Percentiles rank a stretch among this genome's conserved stretches.
These are phyloP conservation scores for Isoetes engelmannii DNA, from an alignment of 83 land plant genomes.

Conservation along the genomic window DNA sequence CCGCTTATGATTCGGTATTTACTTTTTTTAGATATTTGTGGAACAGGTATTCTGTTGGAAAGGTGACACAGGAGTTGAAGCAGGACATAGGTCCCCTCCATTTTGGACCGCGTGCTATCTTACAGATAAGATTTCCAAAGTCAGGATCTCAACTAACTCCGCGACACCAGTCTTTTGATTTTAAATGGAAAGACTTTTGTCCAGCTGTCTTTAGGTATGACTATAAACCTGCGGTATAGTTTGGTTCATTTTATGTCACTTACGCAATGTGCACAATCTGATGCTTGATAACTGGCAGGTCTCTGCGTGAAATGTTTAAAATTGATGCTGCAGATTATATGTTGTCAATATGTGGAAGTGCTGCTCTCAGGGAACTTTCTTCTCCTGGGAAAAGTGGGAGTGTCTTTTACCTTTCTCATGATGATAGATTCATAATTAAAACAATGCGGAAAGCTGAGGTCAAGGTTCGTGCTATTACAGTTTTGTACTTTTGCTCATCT, in stretches of 20 bases:
- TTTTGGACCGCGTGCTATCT: slow-evolving; percentile 17
- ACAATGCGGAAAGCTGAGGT: slow-evolving; percentile 75
- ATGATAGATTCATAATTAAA: slow-evolving; percentile 76
- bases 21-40: neutral
- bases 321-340: slow-evolving; percentile 77
- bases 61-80: neutral
- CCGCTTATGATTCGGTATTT: neutral
- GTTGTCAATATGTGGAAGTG: slow-evolving; percentile 76
- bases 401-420: slow-evolving; percentile 67
- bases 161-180: slow-evolving; percentile 18
- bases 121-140: slow-evolving; percentile 19
- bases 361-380: slow-evolving; percentile 63
- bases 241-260: too few species aligned
- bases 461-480: slow-evolving; percentile 37
- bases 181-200: slow-evolving; percentile 27
- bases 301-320: slow-evolving; percentile 52
- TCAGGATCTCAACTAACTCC: slow-evolving; percentile 21
- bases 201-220: slow-evolving; percentile 20
- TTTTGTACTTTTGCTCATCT: neutral
- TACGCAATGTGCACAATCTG: too few species aligned
- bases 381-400: slow-evolving; percentile 88
- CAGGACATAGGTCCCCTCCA: slow-evolving; percentile 12
- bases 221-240: neutral
- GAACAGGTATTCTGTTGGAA: slow-evolving; percentile 70
- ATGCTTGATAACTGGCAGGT: slow-evolving; percentile 20